Base-by-base conservation (phyloP, 345 rosid species). In the Odontarrhena argentea region DNA sequence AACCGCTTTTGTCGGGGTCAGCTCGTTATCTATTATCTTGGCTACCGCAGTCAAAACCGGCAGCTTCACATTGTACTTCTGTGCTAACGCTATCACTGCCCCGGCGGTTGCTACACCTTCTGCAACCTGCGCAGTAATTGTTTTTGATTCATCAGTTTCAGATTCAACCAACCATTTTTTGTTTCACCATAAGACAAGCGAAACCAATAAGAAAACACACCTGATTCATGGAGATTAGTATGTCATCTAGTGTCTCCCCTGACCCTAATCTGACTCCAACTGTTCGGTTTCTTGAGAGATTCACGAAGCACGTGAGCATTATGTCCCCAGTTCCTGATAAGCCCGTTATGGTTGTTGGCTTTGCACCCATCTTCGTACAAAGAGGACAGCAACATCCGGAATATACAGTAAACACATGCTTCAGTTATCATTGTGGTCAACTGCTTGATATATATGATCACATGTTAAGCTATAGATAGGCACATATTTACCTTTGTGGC, bases 71-170 rank as follows among this genome's bases (percentile, higher is more conserved):
- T 89, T 87, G 72, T 89, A 92, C 80, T 92, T 92, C 82, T 92
- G 96, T 61, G 96, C 98, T 79, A 89, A 75, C 47, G 98, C 91
- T 78, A 89, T 84, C 50, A 89, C 96, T 45, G 96, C 98, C 57
- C 98, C 96, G 0, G 98, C 98, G 0, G 96, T 92, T 54, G 98
- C 82, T 64, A 92, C 89, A 36, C 98, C 98, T 81, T 92, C 98
- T 11, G 96, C 96, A 41, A 92, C 96, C 96, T 92, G 62, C 2
- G 22, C 22, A 44, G 15, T 3, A n/a, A 2, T 47, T 6, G 38
- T 14, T 49, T 30, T 47, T 9, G 18, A 40, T n/a, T 18, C 41
- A 56, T 26, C 13, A 43, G n/a, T 37, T 46, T 55, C 50, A 45
- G 32, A 47, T 40, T 46, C 36, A 60, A 54, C 51, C 25, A 65